Base-by-base conservation (phyloP, 2,329 filamentous ascomycete species). In the Cercospora sojina region DNA sequence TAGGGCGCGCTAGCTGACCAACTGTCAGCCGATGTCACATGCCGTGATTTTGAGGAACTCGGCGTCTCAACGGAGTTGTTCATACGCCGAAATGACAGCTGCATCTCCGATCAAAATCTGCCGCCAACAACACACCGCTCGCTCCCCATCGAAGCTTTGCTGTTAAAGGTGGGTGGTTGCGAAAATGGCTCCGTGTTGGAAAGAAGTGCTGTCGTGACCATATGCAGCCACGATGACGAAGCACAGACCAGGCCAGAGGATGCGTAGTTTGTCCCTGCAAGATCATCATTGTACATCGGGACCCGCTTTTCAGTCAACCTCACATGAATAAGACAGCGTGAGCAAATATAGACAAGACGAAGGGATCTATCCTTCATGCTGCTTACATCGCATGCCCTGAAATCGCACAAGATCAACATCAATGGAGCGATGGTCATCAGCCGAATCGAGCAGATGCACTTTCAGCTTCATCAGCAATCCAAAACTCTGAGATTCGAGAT, bases 21-120 rank as follows among this genome's bases (percentile, higher is more conserved):
- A 31, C 35, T 10, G 29, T 35, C 27, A 32, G 53, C 53, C 53
- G 29, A 57, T 57, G 53, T 57, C 53, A 57, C 53, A 35, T 57
- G 53, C 53, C 53, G 53, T 57, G 53, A 27, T 35, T 32, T 27
- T 27, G 7, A 23, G 47, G 47, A 53, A 35, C 31, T 57, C 23
- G 8, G 31, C 53, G 27, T 57, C 53, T 57, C 53, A 57, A 57
- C 53, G 53, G 53, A 31, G 53, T 32, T 27, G 51, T 56, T 13
- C 29, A 35, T n/a, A 29, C 53, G 25, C 25, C 13, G 47, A 8
- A 53, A 29, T 29, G 47, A 27, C 47, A 29, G 23, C 47, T 25
- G 53, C 18, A 35, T 35, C 31, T 35, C 12, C 53, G 27, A 16
- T n/a, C 3, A 20, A 27, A 9, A 6, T 1, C 9, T 18, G 16